Evolutionary conservation across 192 early-diverging fungal genomes (phyloP), one percentile per base, ranked within the genome.

Genomic region (Backusella tarrabulga): DNA sequence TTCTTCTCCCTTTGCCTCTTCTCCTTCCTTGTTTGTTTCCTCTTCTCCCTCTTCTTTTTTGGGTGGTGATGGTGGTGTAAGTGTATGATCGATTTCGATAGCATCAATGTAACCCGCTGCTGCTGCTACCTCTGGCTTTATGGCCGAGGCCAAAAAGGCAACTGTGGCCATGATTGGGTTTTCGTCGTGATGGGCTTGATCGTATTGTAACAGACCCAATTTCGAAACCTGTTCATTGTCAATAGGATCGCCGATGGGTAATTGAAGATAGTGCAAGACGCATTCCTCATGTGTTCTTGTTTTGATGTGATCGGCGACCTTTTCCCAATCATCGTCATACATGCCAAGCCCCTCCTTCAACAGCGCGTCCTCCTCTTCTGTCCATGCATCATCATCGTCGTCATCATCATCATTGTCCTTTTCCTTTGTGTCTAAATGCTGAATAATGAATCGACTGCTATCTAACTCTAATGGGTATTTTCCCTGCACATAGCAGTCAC

Each of bases 301-400:
- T 0, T 95, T 95, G 9, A 99, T 95, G 77, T 99, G 97, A 44
- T 95, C 92, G 8, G 97, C 90, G 68, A 99, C 90, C 34, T 89
- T 90, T 76, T 91, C 91, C 98, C 98, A 99, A 81, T 98, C 95
- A 68, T 97, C 93, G 34, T 95, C 92, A 86, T 88, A 96, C 88
- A 97, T 88, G 77, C 97, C 97, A 46, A 98, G 77, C 1, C 92
- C 98, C 87, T 98, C 98, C 38, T 98, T 83, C 41, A 98, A 84
- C 46, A 95, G 84, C 35, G 94, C 80, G 19, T 90, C 92, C 78
- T 99, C 98, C 84, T 98, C 93, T 41, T 97, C 95, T 12, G 86
- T 92, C 98, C 98, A 99, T 41, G 6, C 54, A 38, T 86, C 86
- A 32, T 85, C 82, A 2, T n/a, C 34, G 17, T 85, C 83, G 8